Conservation (phyloP, 2,329 filamentous ascomycete genomes). For the Elsinoe australis region DNA sequence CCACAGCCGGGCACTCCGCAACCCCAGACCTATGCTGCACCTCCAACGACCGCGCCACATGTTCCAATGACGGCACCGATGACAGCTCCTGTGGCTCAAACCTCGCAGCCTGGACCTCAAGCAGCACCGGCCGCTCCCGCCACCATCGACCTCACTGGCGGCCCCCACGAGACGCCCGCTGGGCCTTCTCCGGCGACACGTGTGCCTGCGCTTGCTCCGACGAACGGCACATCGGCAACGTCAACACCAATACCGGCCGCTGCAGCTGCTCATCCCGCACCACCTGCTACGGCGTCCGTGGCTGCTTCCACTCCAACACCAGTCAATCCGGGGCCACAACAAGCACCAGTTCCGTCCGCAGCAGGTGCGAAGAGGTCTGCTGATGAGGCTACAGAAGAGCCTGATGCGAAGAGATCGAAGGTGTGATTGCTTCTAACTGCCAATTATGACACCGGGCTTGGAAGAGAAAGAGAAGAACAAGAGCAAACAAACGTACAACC, state of each 20-base stretch:
- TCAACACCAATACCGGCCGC: not conserved
- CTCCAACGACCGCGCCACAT: not conserved
- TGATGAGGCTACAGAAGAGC: conserved; percentile 17
- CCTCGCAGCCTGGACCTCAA: too few relatives aligned
- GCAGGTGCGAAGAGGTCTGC: conserved; percentile 14
- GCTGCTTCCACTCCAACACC: not conserved
- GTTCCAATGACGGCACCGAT: conserved; percentile 3
- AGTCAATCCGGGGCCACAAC: not conserved
- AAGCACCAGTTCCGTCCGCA: not conserved
- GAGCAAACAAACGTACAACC: not conserved
- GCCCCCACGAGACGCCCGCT: not conserved
- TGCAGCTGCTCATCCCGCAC: not conserved
- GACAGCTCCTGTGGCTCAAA: not conserved
- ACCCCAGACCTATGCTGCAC: not conserved
- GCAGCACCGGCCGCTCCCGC: not conserved
- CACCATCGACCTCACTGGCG: conserved; percentile 1
- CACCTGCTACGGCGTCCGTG: not conserved
- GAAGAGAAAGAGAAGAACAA: not conserved
- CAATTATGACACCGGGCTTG: not conserved
- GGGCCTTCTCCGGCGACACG: too few relatives aligned
- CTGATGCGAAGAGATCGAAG: conserved; percentile 20
- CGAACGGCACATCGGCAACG: not conserved
- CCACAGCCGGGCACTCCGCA: not conserved
- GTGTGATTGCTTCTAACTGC: too few relatives aligned
- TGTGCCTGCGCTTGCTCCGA: too few relatives aligned